A percentile compares a stretch with the other conserved stretches of the same genome.
Conservation (phyloP, 495 filamentous ascomycete genomes). For the Neurospora cerealis region DNA sequence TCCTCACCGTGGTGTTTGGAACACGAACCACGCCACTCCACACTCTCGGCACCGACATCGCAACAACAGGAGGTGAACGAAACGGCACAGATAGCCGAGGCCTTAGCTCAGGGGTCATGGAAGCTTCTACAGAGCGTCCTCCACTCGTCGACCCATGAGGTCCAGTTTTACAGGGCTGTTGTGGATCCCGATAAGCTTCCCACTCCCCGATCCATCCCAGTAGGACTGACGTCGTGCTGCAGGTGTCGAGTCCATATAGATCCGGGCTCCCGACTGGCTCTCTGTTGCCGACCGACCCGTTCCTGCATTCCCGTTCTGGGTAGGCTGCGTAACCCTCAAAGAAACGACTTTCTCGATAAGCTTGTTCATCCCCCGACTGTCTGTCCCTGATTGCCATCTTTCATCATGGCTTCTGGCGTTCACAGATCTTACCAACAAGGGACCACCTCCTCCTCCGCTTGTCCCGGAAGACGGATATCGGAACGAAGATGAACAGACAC, state of each 20-base stretch:
- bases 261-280: neutral
- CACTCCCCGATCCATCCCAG: neutral
- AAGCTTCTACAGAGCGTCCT: neutral
- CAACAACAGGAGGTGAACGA: neutral
- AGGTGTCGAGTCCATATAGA: neutral
- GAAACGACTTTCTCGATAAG: neutral
- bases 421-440: neutral
- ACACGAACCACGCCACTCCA: neutral
- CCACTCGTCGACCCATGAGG: neutral
- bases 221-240: neutral
- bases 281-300: neutral
- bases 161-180: neutral
- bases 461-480: neutral
- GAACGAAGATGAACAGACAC: neutral
- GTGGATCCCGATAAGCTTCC: neutral
- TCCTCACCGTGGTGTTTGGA: neutral
- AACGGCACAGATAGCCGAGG: neutral
- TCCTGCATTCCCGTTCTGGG: neutral
- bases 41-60: neutral
- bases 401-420: neutral
- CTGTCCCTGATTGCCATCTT: neutral
- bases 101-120: neutral
- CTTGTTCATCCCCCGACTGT: neutral
- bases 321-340: neutral
- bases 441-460: neutral